Evolutionary conservation across 2,329 filamentous ascomycete species (phyloP), one percentile per base, ranked within the genome.

Genomic region (Talaromyces sp.): DNA sequence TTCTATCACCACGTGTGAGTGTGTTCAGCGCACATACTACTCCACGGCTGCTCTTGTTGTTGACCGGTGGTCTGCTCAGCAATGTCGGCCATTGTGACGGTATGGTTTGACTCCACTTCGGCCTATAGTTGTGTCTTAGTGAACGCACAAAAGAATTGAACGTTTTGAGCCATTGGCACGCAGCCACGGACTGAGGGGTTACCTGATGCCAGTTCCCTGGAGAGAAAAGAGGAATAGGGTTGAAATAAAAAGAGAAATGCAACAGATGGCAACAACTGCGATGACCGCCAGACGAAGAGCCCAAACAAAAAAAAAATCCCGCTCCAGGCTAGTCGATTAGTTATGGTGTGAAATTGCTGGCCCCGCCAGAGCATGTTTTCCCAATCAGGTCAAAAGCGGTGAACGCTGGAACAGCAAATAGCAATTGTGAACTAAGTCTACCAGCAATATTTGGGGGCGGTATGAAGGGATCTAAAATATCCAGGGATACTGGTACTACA

Each of bases 31-130:
- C 31, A 27, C 58, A 60, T 62, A 62, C 61, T 61, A 55, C 58
- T 58, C 61, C 58, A 60, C 35, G 55, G 58, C 38, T 54, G 61
- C 43, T 58, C 43, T 24, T 46, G 43, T 24, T 46, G 41, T 56
- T 60, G 38, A 32, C 56, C 54, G 58, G 14, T 55, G 17, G 57
- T 55, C 41, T 55, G 54, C 27, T 63, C 58, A 7, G 32, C n/a
- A 26, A 55, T 31, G 52, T 63, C 61, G 43, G 61, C 21, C 61
- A 63, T 63, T 27, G 58, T 61, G 50, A 43, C 55, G 46, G 41
- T 41, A 35, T 46, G n/a, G 24, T 46, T 46, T 4, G 24, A 52
- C 27, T 29, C 14, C 49, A 29, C 49, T 52, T 29, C 11, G 21
- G 13, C 26, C 49, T 24, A 29, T 24, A 19, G 43, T 19, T 21